Percentiles rank a stretch among this genome's conserved stretches.
phyloP scores from a whole-genome alignment of 1,139 yeast species.

The Suhomyces yuchorum region DNA sequence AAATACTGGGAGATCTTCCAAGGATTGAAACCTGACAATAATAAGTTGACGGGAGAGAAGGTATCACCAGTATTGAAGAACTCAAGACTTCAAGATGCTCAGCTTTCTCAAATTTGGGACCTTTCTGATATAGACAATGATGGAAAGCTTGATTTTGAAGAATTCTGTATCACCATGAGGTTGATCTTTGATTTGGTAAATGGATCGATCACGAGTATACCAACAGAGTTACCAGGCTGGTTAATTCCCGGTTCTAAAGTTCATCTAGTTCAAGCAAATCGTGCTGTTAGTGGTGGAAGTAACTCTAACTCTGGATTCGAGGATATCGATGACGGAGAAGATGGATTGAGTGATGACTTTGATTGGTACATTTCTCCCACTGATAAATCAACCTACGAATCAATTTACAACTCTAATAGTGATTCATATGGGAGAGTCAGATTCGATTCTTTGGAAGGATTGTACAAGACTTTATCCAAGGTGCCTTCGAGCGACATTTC shows the following conservation, averaged over 20 bases:
- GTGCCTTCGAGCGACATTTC: slow-evolving; percentile 88
- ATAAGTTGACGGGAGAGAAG: slow-evolving; percentile 80
- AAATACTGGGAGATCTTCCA: slow-evolving; percentile 97
- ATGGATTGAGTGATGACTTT: slow-evolving; percentile 64
- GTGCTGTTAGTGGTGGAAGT: slow-evolving; percentile 46
- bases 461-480: slow-evolving; percentile 66
- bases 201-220: slow-evolving; percentile 65
- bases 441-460: slow-evolving; percentile 67
- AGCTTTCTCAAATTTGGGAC: slow-evolving; percentile 85
- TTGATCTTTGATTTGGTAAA: slow-evolving; percentile 88
- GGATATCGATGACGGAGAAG: slow-evolving; percentile 56
- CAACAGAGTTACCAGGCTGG: slow-evolving; percentile 82
- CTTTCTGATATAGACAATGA: slow-evolving; percentile 91
- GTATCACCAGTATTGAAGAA: slow-evolving; percentile 87
- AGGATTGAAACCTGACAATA: slow-evolving; percentile 78
- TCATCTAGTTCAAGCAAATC: slow-evolving; percentile 79
- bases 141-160: slow-evolving; percentile 92
- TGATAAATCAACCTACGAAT: slow-evolving; percentile 76
- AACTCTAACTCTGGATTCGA: slow-evolving; percentile 11
- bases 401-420: slow-evolving; percentile 71
- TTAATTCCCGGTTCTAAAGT: slow-evolving; percentile 86
- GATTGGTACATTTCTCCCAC: slow-evolving; percentile 97
- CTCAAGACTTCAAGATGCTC: slow-evolving; percentile 75
- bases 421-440: slow-evolving; percentile 84
- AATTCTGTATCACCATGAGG: slow-evolving; percentile 96